These are phyloP conservation scores for Stylosanthes scabra DNA, from an alignment of 331 rosid genomes.

Conservation along the genomic window DNA sequence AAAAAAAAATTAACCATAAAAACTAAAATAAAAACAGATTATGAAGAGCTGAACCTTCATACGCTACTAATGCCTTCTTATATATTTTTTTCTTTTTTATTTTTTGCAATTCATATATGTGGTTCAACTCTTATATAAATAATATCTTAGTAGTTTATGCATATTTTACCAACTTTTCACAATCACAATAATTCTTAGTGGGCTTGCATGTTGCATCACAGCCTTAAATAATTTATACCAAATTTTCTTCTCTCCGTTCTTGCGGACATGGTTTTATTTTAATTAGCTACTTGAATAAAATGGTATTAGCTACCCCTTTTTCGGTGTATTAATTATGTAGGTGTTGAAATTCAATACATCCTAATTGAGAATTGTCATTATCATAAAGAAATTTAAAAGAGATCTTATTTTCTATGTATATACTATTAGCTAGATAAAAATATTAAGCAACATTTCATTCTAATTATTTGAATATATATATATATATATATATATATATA, in stretches of 20 bases:
- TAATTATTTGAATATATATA: too few relatives aligned
- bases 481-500: too few relatives aligned
- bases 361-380: background rate
- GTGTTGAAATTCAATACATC: background rate
- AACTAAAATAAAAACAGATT: too few relatives aligned
- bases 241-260: conserved; percentile 1
- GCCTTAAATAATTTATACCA: conserved; percentile 17
- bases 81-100: background rate
- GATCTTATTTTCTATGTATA: too few relatives aligned
- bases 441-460: too few relatives aligned
- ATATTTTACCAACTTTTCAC: background rate
- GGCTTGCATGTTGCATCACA: conserved; percentile 51
- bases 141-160: conserved; percentile 31
- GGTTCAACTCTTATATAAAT: conserved; percentile 38
- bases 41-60: conserved; percentile 19
- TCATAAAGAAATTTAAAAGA: background rate
- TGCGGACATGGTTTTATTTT: conserved; percentile 11
- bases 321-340: conserved; percentile 24
- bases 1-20: too few relatives aligned
- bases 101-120: conserved; percentile 20
- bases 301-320: background rate
- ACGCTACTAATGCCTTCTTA: conserved; percentile 36
- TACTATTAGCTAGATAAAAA: too few relatives aligned
- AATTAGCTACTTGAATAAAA: conserved; percentile 33
- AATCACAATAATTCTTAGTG: conserved; percentile 23